Evolutionary conservation across 768 basidiomycete species (phyloP).

Genomic region (Leccinum arenicola): DNA sequence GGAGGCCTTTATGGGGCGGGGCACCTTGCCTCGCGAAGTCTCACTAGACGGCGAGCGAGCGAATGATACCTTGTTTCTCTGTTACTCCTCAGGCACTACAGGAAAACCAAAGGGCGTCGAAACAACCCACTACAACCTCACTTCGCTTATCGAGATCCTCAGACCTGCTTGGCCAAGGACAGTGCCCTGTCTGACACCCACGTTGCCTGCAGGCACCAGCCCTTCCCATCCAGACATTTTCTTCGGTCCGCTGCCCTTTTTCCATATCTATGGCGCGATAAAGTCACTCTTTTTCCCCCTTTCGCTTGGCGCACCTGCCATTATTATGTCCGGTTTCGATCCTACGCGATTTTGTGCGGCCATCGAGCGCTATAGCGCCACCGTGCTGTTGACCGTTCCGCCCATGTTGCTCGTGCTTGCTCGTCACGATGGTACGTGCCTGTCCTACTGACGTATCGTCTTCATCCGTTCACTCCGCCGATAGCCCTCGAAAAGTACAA

Average conservation of each 20-base stretch:
- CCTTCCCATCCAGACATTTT: conserved; percentile 40
- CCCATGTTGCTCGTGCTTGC: conserved; percentile 79
- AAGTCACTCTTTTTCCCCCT: conserved; percentile 64
- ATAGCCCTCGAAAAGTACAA: conserved; percentile 66
- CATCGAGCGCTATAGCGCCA: conserved; percentile 64
- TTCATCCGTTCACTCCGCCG: not conserved
- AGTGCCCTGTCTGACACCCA: conserved; percentile 8
- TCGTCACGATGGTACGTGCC: conserved; percentile 60
- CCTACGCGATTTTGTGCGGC: conserved; percentile 61
- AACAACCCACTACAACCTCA: conserved; percentile 71
- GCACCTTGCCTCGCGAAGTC: conserved; percentile 51
- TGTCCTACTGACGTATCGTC: not conserved
- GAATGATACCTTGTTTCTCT: conserved; percentile 61
- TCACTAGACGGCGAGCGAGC: conserved; percentile 50
- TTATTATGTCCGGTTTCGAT: conserved; percentile 70
- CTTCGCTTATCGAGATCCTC: conserved; percentile 53
- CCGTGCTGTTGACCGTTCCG: conserved; percentile 63
- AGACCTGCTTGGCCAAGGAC: conserved; percentile 39
- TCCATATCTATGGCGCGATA: conserved; percentile 54
- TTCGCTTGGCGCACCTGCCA: conserved; percentile 44
- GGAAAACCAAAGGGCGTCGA: conserved; percentile 74
- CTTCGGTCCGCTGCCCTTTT: conserved; percentile 64
- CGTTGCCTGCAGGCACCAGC: not conserved
- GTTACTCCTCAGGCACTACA: conserved; percentile 69
- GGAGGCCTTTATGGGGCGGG: conserved; percentile 49